Evolutionary conservation across 1,139 yeast species (phyloP), one percentile per base, ranked within the genome.

Genomic region (Lizanozyma gosingica): DNA sequence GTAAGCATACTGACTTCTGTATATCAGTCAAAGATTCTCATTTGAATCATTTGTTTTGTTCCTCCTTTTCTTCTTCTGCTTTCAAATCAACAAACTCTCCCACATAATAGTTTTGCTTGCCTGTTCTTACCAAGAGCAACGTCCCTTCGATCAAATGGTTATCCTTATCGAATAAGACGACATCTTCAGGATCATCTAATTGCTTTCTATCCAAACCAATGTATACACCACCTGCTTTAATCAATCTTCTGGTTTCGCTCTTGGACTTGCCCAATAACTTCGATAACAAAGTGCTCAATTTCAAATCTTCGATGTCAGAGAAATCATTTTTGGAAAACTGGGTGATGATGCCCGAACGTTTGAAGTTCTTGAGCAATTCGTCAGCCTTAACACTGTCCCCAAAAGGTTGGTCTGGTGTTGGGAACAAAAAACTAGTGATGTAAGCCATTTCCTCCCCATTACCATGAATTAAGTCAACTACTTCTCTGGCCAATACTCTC

Each of bases 381-480:
- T 67, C 73, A 0, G 82, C 79, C 4, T 76, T 57, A 4, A 72
- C 55, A 14, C 63, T 65, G 18, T 71, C 72, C 51, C 68, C 59
- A 46, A 67, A 67, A 6, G 76, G 72, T 42, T 68, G 72, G 38
- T 70, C 75, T 4, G 76, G 76, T 1, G 75, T 65, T 3, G 86
- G 85, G 57, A 81, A 85, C 39, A 86, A 57, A 44, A 83, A 73
- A 4, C 80, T 68, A 2, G 92, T 78, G 17, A 83, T 72, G 36
- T 71, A 65, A 8, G 79, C 76, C 53, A 87, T 82, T 41, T 77
- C 72, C 29, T 73, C 71, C 2, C 95, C 94, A 4, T 73, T 68
- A 0, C 92, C 94, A 59, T 88, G 97, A 33, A 92, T 72, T 53
- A 92, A 67, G 51, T 86, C 95, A 3, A 92, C 83, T 37, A 90